Evolutionary conservation across 805 yeast genomes (phyloP), one percentile per base, ranked within the genome.

Genomic region (Starmerella khaoyaiensis): DNA sequence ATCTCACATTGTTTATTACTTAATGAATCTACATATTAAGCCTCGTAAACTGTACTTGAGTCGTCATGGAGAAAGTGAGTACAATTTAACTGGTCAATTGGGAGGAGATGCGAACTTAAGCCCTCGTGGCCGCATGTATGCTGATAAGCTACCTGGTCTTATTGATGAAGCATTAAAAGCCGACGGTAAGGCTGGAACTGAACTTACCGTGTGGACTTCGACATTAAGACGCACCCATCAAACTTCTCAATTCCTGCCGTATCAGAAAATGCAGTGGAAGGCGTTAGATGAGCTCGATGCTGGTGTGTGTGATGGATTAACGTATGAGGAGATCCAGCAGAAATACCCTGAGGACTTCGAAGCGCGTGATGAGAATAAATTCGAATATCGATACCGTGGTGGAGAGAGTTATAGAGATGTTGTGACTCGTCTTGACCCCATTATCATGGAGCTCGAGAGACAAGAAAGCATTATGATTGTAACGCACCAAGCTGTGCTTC

Each of bases 391-490:
- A 37, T 90, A 90, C 59, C 72, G 95, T 29, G 97, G 97, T 9
- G 99, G 99, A 31, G 99, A 90, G 60, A 79, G 93, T 4, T 90
- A 90, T 59, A 71, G 94, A 40, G 99, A 90, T 52, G 94, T 90
- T 28, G 95, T 87, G 31, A 79, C 86, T 29, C 67, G 99, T 40
- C 66, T 90, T 39, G 99, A 90, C 57, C 99, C 99, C 4, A 84
- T 90, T 48, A 90, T 90, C 44, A 90, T 90, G 98, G 98, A 90
- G 59, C 68, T 90, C 47, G 99, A 90, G 61, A 76, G 96, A 42
- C 97, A 87, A 60, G 97, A 90, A 52, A 86, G 90, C 57, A 84
- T 90, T 35, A 67, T 90, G 55, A 87, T 90, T 42, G 90, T 90
- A 29, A 90, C 98, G 3, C 99, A 90, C 58, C 99, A 90, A 61